A percentile compares a stretch with the other conserved stretches of the same genome.
phyloP scores from a whole-genome alignment of 2,329 filamentous ascomycete genomes.

The Diaporthe citriasiana region DNA sequence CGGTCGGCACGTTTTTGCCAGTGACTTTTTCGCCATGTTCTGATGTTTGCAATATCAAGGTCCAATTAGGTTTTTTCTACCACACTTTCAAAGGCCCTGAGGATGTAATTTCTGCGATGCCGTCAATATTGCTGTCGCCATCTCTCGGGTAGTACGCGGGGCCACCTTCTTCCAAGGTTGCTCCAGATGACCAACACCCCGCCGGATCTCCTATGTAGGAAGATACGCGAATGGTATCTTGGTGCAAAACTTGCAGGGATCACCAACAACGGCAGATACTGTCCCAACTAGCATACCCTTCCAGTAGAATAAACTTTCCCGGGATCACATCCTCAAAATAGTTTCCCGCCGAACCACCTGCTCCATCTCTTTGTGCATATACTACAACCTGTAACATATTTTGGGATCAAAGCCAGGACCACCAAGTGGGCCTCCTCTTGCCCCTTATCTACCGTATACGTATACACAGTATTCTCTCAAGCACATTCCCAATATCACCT shows the following conservation, averaged over 20 bases:
- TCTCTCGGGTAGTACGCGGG: background rate
- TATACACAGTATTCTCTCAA: background rate
- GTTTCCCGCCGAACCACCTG: conserved; percentile 14
- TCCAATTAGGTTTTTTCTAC: background rate
- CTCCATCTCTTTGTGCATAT: background rate
- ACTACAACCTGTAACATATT: background rate
- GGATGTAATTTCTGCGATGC: background rate
- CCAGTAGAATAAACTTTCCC: conserved; percentile 10
- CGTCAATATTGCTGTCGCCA: background rate
- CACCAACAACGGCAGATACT: background rate
- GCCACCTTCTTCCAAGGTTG: background rate
- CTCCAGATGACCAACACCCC: background rate
- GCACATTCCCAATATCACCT: background rate
- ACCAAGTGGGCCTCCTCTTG: background rate
- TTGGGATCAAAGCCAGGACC: conserved; percentile 15
- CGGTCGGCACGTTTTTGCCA: background rate
- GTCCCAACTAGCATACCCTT: conserved; percentile 10
- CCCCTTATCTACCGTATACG: background rate
- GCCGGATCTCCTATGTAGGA: background rate
- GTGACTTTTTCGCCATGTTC: background rate
- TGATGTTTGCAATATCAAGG: background rate
- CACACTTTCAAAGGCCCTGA: background rate
- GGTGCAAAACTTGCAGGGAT: background rate
- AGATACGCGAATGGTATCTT: background rate
- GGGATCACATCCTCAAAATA: conserved; percentile 16